Conservation (phyloP, 306 rosid species). For the Vigna radiata region DNA sequence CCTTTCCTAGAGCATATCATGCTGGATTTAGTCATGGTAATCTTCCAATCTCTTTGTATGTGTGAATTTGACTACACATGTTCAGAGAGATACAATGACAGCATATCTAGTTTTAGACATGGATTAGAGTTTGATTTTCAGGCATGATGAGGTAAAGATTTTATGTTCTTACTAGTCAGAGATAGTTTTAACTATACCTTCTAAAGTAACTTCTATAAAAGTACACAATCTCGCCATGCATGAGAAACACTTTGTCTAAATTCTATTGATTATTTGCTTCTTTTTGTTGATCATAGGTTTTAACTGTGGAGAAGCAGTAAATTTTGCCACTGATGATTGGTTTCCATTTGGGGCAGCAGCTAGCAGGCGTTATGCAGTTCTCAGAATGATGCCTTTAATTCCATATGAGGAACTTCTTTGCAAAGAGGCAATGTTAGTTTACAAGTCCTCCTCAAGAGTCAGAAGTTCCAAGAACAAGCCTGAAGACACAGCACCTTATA, state of each 20-base stretch:
- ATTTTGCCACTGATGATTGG: conserved; percentile 53
- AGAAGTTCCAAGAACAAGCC: conserved; percentile 14
- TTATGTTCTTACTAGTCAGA: neutral
- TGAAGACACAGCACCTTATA: conserved; percentile 25
- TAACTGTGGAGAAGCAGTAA: conserved; percentile 50
- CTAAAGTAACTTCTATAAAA: neutral
- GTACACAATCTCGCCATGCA: neutral
- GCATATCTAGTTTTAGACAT: neutral
- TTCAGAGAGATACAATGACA: neutral
- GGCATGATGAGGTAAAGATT: neutral
- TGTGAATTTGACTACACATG: neutral
- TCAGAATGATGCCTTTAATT: conserved; percentile 43
- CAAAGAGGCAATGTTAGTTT: conserved; percentile 50
- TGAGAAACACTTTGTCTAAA: neutral
- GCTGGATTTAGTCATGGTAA: conserved; percentile 62
- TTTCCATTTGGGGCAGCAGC: conserved; percentile 52
- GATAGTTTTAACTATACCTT: neutral
- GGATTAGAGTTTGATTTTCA: neutral
- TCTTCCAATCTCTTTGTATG: neutral
- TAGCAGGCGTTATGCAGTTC: conserved; percentile 44
- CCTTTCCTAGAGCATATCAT: conserved; percentile 59
- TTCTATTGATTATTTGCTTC: neutral
- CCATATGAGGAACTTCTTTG: conserved; percentile 62
- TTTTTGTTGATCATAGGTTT: conserved; percentile 44
- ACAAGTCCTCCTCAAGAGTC: conserved; percentile 36